Percentiles rank a stretch among this genome's conserved stretches.
Evolutionary conservation across 352 stramenopile species (phyloP).

Genomic region (Hyaloperonospora brassicae): DNA sequence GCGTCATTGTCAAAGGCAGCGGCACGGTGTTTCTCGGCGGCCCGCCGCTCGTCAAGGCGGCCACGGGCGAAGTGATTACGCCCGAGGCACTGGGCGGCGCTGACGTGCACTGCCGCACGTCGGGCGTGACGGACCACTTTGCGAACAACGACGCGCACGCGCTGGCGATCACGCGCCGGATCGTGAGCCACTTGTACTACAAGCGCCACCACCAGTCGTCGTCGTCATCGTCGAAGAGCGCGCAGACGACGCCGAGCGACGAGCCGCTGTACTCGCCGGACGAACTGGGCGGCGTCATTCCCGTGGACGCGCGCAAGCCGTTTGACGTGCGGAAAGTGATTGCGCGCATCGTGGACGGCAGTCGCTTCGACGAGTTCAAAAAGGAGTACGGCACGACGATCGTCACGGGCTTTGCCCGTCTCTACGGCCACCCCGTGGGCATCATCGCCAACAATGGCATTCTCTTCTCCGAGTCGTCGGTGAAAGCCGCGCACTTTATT

Average conservation of each 20-base stretch:
- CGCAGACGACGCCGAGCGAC: slow-evolving; percentile 52
- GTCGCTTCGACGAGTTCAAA: slow-evolving; percentile 97
- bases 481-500: slow-evolving; percentile 97
- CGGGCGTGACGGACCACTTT: slow-evolving; percentile 95
- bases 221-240: no score
- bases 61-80: slow-evolving; percentile 94
- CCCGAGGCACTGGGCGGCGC: slow-evolving; percentile 93
- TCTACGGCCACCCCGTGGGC: slow-evolving; percentile 92
- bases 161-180: slow-evolving; percentile 84
- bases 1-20: slow-evolving; percentile 94
- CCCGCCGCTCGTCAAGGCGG: slow-evolving; percentile 95
- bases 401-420: slow-evolving; percentile 93
- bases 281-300: slow-evolving; percentile 92
- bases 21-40: slow-evolving; percentile 97
- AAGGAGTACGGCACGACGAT: slow-evolving; percentile 94
- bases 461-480: slow-evolving; percentile 87
- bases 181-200: slow-evolving; percentile 90
- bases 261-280: slow-evolving; percentile 89
- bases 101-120: slow-evolving; percentile 86
- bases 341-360: slow-evolving; percentile 93
- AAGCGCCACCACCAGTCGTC: slow-evolving; percentile 22
- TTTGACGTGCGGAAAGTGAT: slow-evolving; percentile 96
- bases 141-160: slow-evolving; percentile 93
- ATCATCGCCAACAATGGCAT: slow-evolving; percentile 99
- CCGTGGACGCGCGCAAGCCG: slow-evolving; percentile 89